A percentile compares a stretch with the other conserved stretches of the same genome.
phyloP scores from a whole-genome alignment of 805 yeast species.

The Metschnikowia lunata region DNA sequence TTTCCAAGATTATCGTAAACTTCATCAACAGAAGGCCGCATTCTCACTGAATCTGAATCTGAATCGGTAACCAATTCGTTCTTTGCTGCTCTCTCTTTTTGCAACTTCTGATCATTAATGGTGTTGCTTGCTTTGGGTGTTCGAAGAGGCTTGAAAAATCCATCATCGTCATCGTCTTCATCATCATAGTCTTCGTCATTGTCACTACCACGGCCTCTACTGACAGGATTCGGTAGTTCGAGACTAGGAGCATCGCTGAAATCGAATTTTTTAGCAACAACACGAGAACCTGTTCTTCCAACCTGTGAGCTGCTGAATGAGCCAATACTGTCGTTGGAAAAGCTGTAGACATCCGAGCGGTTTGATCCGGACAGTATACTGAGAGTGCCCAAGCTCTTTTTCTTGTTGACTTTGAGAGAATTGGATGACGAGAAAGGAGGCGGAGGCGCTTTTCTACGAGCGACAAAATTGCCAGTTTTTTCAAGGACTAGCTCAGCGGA shows the following conservation, averaged over 20 bases:
- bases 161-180: slow-evolving; percentile 11
- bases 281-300: slow-evolving; percentile 26
- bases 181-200: slow-evolving; percentile 8
- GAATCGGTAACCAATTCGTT: slow-evolving; percentile 5
- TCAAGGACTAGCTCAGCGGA: slow-evolving; percentile 13
- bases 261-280: slow-evolving; percentile 61
- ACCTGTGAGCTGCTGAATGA: slow-evolving; percentile 11
- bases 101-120: neutral
- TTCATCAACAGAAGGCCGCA: slow-evolving; percentile 93
- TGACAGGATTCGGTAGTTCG: neutral
- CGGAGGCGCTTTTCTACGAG: slow-evolving; percentile 68
- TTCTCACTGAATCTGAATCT: slow-evolving; percentile 40
- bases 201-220: slow-evolving; percentile 1
- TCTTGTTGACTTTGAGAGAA: slow-evolving; percentile 14
- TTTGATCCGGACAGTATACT: slow-evolving; percentile 5
- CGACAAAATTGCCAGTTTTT: slow-evolving; percentile 43
- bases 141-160: slow-evolving; percentile 11
- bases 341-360: slow-evolving; percentile 7
- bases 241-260: slow-evolving; percentile 67
- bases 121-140: neutral
- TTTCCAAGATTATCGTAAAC: slow-evolving; percentile 86
- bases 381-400: slow-evolving; percentile 11
- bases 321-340: slow-evolving; percentile 11
- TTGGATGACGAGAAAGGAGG: slow-evolving; percentile 42
- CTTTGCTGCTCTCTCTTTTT: neutral